phyloP scores from a whole-genome alignment of 768 basidiomycete genomes.

The Lepiota brunneoincarnata region DNA sequence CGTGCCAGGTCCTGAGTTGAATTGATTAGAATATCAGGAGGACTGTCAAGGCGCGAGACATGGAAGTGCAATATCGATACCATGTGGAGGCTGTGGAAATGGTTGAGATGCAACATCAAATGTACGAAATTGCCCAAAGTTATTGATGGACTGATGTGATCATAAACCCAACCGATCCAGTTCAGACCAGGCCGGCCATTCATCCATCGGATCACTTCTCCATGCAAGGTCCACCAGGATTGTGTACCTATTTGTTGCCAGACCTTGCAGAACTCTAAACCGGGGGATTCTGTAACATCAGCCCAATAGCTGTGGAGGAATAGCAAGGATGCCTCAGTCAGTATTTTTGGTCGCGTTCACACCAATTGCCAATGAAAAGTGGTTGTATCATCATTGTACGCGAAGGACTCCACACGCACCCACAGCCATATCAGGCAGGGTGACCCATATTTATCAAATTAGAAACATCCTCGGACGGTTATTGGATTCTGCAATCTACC shows the following conservation, averaged over 20 bases:
- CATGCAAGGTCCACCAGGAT: background rate
- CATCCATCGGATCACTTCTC: background rate
- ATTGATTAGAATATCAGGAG: conserved; percentile 17
- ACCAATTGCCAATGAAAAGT: conserved; percentile 3
- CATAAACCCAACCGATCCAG: background rate
- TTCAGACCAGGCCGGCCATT: background rate
- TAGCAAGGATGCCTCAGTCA: background rate
- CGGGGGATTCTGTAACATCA: background rate
- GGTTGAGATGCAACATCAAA: background rate
- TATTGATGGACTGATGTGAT: conserved; percentile 6
- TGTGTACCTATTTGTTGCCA: background rate
- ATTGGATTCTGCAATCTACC: conserved; percentile 1
- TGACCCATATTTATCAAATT: background rate
- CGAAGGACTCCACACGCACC: background rate
- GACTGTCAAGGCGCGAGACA: background rate
- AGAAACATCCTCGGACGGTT: background rate
- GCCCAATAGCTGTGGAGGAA: background rate
- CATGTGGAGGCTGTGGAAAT: conserved; percentile 10
- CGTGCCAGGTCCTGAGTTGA: background rate
- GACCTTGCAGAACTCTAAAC: too few species aligned
- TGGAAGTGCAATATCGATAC: background rate
- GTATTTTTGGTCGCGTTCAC: background rate
- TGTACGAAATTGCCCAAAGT: background rate
- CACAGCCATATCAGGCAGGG: conserved; percentile 2
- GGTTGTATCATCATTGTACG: background rate